Evolutionary conservation across 495 filamentous ascomycete species (phyloP), one percentile per base, ranked within the genome.

Genomic region (Pseudomonodictys pantanalensis): DNA sequence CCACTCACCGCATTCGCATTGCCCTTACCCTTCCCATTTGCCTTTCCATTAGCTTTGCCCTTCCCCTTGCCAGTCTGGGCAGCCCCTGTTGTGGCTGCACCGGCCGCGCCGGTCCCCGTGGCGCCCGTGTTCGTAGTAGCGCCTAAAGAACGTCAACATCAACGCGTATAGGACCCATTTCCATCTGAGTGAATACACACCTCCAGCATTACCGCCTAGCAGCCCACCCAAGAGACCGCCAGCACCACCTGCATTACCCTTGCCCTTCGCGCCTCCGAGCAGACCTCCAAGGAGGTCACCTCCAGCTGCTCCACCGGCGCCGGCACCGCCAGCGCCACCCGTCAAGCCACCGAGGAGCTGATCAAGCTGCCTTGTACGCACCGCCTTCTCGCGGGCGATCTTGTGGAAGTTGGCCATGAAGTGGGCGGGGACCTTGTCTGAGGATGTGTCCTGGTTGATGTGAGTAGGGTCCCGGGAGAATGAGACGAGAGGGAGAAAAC

Each of bases 331-430:
- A 17, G 51, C 51, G 10, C 18, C 51, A n/a, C 54, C 54, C 1
- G 32, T 38, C 11, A 58, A 29, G 1, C 44, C 54, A n/a, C 54
- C 46, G 18, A 58, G 45, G n/a, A 58, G 43, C 33, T 58, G 56
- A 18, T 58, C 56, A 25, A 58, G 56, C 29, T 58, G 56, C 1
- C 56, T 44, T 35, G 50, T 58, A 11, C 29, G 44, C 25, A 20
- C 25, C 20, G 43, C 41, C 2, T 32, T 26, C 23, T 58, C 56
- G 23, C 32, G 56, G 22, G 54, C 44, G 8, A 57, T 35, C 30
- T 23, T 17, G 23, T 32, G 45, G 10, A 51, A 17, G 18, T 28
- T 20, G 12, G 32, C 44, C 3, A 58, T 46, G 35, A 48, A 58
- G 24, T 58, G 56, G 3, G 45, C 45, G 7, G 56, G 44, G 22